Evolutionary conservation across 306 rosid species (phyloP), one percentile per base, ranked within the genome.

Genomic region (Sophora flavescens): DNA sequence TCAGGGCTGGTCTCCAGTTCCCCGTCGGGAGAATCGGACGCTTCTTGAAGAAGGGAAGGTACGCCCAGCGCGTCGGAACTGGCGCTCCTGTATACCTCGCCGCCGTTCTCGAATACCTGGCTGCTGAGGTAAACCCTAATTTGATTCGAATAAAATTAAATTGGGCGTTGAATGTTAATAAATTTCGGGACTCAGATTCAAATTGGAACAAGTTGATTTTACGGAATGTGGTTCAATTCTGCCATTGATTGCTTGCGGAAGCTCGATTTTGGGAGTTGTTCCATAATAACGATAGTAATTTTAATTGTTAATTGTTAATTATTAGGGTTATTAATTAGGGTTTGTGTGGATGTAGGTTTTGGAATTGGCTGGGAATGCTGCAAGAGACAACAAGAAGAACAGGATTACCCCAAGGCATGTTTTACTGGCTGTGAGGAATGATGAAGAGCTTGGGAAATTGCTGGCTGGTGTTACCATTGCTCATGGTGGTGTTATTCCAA

Each of bases 21-120:
- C 96, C 96, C 11, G 96, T 90, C 8, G 96, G 96, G 8, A 80
- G 96, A 9, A 88, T 90, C 8, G 96, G 96, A 0, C 87, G 96
- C 0, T 90, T 83, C 78, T 58, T 90, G 74, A 90, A 90, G 88
- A 85, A 88, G 39, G 96, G 96, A 0, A 41, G 96, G 6, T 90
- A 90, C 36, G 63, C 96, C 0, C 81, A 82, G 75, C 91, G 96
- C 53, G 89, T 88, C 0, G 96, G 96, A 8, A 77, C 85, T 3
- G 96, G 96, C 6, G 96, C 96, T 59, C 96, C 96, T 17, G 93
- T 90, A 5, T 90, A 88, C 82, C 63, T 90, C 82, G 96, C 96
- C 13, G 96, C 96, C 15, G 96, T 90, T 3, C 86, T 90, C 0
- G 96, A 90, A 76, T 90, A 90, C 74, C 79, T 90, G 3, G 96